Conservation (phyloP, 2,329 filamentous ascomycete species). For the Stachybotrys chartarum region DNA sequence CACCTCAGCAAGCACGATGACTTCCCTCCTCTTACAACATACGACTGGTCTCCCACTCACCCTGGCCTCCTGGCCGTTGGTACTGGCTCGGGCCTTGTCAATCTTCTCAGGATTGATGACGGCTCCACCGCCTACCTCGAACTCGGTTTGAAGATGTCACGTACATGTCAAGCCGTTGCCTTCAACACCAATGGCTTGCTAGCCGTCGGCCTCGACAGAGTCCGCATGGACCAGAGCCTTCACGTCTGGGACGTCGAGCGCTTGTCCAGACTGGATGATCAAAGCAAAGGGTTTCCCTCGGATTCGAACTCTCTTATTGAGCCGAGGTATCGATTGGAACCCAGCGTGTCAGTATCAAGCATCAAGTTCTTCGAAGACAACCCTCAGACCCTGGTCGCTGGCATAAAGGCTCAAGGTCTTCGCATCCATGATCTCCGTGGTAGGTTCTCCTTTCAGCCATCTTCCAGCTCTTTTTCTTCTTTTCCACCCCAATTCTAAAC, state of each 20-base stretch:
- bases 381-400: slow-evolving; percentile 67
- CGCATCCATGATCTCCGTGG: slow-evolving; percentile 74
- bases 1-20: slow-evolving; percentile 54
- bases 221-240: slow-evolving; percentile 73
- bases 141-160: slow-evolving; percentile 65
- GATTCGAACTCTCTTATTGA: slow-evolving; percentile 44
- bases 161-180: slow-evolving; percentile 74
- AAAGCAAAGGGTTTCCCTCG: slow-evolving; percentile 40
- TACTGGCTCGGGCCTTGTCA: slow-evolving; percentile 67
- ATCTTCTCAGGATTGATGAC: slow-evolving; percentile 66
- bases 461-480: not conserved
- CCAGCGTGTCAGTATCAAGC: slow-evolving; percentile 70
- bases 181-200: slow-evolving; percentile 67
- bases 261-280: slow-evolving; percentile 41
- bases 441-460: slow-evolving; percentile 23
- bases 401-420: slow-evolving; percentile 68
- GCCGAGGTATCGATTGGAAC: slow-evolving; percentile 52
- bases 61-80: slow-evolving; percentile 66
- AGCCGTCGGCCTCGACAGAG: slow-evolving; percentile 72
- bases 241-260: slow-evolving; percentile 76
- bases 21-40: slow-evolving; percentile 56
- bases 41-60: slow-evolving; percentile 59
- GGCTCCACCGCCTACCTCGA: slow-evolving; percentile 58
- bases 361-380: slow-evolving; percentile 75
- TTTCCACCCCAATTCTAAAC: not conserved